Percentiles rank a stretch among this genome's conserved stretches.
phyloP scores from a whole-genome alignment of 2,329 filamentous ascomycete genomes.

The Fusarium pilosicola region DNA sequence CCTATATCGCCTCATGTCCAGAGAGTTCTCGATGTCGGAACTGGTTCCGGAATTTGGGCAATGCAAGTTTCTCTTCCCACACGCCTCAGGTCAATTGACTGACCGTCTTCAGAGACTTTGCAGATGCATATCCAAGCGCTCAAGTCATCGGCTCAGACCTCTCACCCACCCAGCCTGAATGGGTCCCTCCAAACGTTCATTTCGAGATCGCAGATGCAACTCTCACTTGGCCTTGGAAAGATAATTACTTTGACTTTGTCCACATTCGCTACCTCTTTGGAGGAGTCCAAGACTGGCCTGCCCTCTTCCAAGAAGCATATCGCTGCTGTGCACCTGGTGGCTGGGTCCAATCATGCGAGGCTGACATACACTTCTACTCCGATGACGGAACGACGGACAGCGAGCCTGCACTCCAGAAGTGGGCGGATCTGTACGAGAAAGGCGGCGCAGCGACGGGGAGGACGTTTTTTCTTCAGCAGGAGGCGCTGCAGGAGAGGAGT shows the following conservation, averaged over 20 bases:
- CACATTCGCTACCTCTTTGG: slow-evolving; percentile 40
- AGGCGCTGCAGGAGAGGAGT: slow-evolving; percentile 26
- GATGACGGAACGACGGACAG: slow-evolving; percentile 32
- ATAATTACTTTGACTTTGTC: slow-evolving; percentile 34
- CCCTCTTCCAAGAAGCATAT: slow-evolving; percentile 30
- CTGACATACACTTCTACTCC: slow-evolving; percentile 30
- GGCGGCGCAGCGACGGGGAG: slow-evolving; percentile 7
- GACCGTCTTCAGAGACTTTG: slow-evolving; percentile 28
- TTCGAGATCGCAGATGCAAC: slow-evolving; percentile 38
- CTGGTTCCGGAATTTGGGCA: slow-evolving; percentile 38
- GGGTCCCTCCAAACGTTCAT: slow-evolving; percentile 37
- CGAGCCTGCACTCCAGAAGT: slow-evolving; percentile 22
- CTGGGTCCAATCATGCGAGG: slow-evolving; percentile 36
- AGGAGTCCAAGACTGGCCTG: slow-evolving; percentile 29
- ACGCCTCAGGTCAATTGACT: background rate
- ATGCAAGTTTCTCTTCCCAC: background rate
- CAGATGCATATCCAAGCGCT: slow-evolving; percentile 25
- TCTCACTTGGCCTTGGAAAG: slow-evolving; percentile 34
- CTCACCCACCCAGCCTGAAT: slow-evolving; percentile 35
- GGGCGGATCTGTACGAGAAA: slow-evolving; percentile 17
- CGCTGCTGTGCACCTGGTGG: slow-evolving; percentile 34
- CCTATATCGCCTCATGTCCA: slow-evolving; percentile 31
- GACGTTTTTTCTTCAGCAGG: slow-evolving; percentile 26
- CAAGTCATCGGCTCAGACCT: slow-evolving; percentile 38
- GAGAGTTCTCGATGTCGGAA: slow-evolving; percentile 40